Conservation (phyloP, 345 rosid genomes). For the Gossypium ekmanianum region DNA sequence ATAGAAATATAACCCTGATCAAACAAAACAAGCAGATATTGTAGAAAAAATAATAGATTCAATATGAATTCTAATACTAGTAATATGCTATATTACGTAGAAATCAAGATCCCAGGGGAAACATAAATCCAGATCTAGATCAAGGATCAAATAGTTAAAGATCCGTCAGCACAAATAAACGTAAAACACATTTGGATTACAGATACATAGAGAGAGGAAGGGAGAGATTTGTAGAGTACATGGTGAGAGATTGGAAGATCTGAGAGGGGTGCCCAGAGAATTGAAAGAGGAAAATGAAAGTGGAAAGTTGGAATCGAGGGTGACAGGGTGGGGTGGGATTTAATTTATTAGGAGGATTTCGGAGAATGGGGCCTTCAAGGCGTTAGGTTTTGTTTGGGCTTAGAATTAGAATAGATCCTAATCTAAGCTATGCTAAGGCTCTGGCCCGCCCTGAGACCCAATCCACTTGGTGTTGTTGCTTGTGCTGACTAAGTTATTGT, state of each 20-base stretch:
- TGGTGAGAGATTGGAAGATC: neutral
- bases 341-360: neutral
- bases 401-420: neutral
- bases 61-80: neutral
- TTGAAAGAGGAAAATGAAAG: neutral
- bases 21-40: constrained; percentile 5
- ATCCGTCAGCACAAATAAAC: neutral
- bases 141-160: neutral
- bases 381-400: neutral
- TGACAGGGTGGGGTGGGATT: neutral
- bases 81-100: neutral
- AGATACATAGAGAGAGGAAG: neutral
- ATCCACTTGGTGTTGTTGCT: too few relatives aligned
- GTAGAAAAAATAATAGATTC: neutral
- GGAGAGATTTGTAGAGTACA: constrained; percentile 10
- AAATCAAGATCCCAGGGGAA: neutral
- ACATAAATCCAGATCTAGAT: constrained; percentile 19
- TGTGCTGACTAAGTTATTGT: too few relatives aligned
- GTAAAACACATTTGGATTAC: neutral
- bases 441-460: neutral
- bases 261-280: constrained; percentile 12
- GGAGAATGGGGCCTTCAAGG: neutral
- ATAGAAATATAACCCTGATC: neutral
- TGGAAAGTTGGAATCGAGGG: neutral
- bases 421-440: neutral